Conservation (phyloP, 768 basidiomycete genomes). For the Podaxis carcinomalis region DNA sequence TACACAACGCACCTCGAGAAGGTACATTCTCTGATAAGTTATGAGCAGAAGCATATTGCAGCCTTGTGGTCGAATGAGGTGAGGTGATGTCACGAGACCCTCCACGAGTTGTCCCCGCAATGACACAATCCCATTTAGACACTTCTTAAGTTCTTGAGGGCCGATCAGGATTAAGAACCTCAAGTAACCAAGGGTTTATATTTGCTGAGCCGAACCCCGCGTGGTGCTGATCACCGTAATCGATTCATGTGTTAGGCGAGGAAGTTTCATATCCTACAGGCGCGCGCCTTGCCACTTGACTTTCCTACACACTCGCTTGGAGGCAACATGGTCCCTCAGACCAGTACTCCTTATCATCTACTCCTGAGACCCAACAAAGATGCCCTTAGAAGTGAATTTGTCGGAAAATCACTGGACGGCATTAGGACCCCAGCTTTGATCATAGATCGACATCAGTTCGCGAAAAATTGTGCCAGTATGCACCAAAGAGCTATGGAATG, state of each 20-base stretch:
- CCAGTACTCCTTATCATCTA: conserved; percentile 20
- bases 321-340: conserved; percentile 20
- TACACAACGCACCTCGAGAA: too few relatives aligned
- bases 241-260: not conserved
- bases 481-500: conserved; percentile 59
- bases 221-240: not conserved
- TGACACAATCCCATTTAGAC: not conserved
- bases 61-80: not conserved
- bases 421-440: conserved; percentile 77
- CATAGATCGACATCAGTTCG: conserved; percentile 70
- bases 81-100: not conserved
- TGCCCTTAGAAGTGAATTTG: conserved; percentile 48
- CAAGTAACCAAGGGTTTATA: not conserved
- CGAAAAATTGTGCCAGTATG: conserved; percentile 71
- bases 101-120: not conserved
- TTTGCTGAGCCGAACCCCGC: not conserved
- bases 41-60: too few relatives aligned
- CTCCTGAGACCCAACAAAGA: conserved; percentile 38
- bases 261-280: not conserved
- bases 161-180: not conserved
- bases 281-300: not conserved
- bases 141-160: not conserved
- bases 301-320: not conserved
- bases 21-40: too few relatives aligned
- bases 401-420: conserved; percentile 48